phyloP scores from a whole-genome alignment of 1,284 basidiomycete species.

The Melanopsichium pennsylvanicum region DNA sequence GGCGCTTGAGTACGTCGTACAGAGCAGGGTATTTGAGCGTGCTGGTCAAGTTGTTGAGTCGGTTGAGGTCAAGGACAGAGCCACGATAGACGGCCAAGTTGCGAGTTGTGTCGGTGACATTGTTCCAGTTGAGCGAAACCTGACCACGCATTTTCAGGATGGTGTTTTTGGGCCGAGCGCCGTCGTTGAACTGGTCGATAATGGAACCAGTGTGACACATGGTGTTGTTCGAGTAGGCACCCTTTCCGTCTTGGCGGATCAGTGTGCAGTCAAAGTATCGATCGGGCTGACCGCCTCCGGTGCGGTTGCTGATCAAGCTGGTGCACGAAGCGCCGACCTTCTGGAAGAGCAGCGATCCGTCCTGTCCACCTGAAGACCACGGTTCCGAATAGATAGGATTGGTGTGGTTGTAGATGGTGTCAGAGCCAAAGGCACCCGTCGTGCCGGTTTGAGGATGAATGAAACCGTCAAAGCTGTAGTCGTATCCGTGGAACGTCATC shows the following conservation, averaged over 20 bases:
- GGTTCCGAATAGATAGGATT: conserved; percentile 83
- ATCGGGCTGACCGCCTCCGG: conserved; percentile 61
- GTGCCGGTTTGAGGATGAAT: conserved; percentile 52
- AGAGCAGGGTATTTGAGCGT: conserved; percentile 79
- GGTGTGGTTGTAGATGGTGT: conserved; percentile 76
- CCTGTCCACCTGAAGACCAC: conserved; percentile 82
- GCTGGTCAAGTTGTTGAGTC: conserved; percentile 82
- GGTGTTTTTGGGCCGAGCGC: conserved; percentile 23
- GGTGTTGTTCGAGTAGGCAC: conserved; percentile 47
- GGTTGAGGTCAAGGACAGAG: conserved; percentile 82
- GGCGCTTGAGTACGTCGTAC: conserved; percentile 78
- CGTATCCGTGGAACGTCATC: conserved; percentile 89
- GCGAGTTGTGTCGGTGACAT: conserved; percentile 75
- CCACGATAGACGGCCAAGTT: conserved; percentile 93
- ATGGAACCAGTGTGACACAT: conserved; percentile 51
- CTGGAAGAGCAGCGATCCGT: conserved; percentile 94
- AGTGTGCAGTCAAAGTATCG: conserved; percentile 98
- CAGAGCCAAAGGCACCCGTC: conserved; percentile 51
- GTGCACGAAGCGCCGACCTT: conserved; percentile 83
- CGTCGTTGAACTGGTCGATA: conserved; percentile 38
- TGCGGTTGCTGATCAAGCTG: conserved; percentile 73
- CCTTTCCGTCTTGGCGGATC: conserved; percentile 77
- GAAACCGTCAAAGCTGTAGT: conserved; percentile 88
- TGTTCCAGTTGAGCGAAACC: conserved; percentile 91
- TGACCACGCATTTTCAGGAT: conserved; percentile 73